phyloP scores from a whole-genome alignment of 768 basidiomycete genomes.

The Mycena indigotica region DNA sequence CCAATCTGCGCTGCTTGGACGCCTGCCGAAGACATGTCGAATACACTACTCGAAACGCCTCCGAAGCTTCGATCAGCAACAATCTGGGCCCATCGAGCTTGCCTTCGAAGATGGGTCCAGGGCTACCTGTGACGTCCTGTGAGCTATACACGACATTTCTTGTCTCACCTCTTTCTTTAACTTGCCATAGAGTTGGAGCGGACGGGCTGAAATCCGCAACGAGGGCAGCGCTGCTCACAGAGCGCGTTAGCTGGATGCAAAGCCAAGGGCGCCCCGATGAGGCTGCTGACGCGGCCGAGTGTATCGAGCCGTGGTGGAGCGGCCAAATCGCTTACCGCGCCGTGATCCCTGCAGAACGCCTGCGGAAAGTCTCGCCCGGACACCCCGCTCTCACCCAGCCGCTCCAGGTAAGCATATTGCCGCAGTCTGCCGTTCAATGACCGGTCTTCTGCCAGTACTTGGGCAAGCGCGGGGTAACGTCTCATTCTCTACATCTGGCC shows the following conservation, averaged over 20 bases:
- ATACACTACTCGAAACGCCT: slow-evolving; percentile 62
- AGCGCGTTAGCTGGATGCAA: slow-evolving; percentile 24
- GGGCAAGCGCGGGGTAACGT: slow-evolving; percentile 51
- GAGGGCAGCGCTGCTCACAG: slow-evolving; percentile 24
- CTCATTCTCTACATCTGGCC: not conserved
- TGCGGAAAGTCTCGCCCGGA: not conserved
- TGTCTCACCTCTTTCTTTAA: not conserved
- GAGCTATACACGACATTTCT: not conserved
- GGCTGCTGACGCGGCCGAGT: slow-evolving; percentile 24
- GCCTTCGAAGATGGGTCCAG: slow-evolving; percentile 64
- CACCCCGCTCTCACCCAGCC: slow-evolving; percentile 26
- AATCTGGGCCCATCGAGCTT: slow-evolving; percentile 46
- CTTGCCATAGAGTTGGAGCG: slow-evolving; percentile 48
- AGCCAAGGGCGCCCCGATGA: slow-evolving; percentile 8
- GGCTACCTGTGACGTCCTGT: slow-evolving; percentile 62
- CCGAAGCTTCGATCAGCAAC: slow-evolving; percentile 52
- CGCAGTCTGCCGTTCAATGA: too few relatives aligned
- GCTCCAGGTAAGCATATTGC: slow-evolving; percentile 42
- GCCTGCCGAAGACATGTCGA: slow-evolving; percentile 47
- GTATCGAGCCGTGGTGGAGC: slow-evolving; percentile 38
- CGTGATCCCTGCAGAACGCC: slow-evolving; percentile 28
- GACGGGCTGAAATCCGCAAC: slow-evolving; percentile 67
- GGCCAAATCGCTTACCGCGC: slow-evolving; percentile 42
- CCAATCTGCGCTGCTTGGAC: slow-evolving; percentile 56
- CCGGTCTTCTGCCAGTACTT: slow-evolving; percentile 47